Evolutionary conservation across 2,329 filamentous ascomycete genomes (phyloP), one percentile per base, ranked within the genome.

Genomic region (Harringtonia aguacate): DNA sequence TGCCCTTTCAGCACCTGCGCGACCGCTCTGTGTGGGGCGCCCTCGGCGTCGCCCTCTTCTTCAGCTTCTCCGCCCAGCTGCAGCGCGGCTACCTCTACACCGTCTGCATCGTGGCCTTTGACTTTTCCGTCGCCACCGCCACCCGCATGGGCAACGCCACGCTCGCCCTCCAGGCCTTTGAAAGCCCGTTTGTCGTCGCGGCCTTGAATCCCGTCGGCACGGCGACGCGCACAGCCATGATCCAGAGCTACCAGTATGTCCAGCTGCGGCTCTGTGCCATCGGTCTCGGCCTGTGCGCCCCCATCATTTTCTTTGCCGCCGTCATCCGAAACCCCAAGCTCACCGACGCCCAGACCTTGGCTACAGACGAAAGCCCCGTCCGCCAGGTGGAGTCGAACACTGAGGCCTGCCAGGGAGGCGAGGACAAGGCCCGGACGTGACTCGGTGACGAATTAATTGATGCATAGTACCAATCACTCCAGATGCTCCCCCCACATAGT

Each of bases 41-140:
- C n/a, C n/a, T n/a, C n/a, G n/a, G n/a, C n/a, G n/a, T n/a, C n/a
- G 33, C 69, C 9, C 49, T 66, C 40, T 59, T 72, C 53, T 63
- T 76, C 52, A 77, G 73, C 61, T 74, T 72, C 53, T 59, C 70
- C 13, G 81, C 76, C 76, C 70, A 70, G 46, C 67, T 80, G 57
- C 78, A 82, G 57, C 74, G 70, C 18, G 72, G 80, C 53, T 82
- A 73, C 56, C 67, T 83, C 3, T 81, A 72, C 59, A 78, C 77
- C 0, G 72, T 81, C 2, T 68, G 82, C 1, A 56, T 71, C 12
- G 72, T 82, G 18, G 70, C 68, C 24, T 82, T 81, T 51, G 66
- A 78, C 56, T 75, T 80, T 49, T 70, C 65, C 36, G 57, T 74
- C 49, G 65, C 62, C 42, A 65, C 64, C 14, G 77, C 79, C 2